Base-by-base conservation (phyloP, 179 eudicot species). In the Actinidia polygama region DNA sequence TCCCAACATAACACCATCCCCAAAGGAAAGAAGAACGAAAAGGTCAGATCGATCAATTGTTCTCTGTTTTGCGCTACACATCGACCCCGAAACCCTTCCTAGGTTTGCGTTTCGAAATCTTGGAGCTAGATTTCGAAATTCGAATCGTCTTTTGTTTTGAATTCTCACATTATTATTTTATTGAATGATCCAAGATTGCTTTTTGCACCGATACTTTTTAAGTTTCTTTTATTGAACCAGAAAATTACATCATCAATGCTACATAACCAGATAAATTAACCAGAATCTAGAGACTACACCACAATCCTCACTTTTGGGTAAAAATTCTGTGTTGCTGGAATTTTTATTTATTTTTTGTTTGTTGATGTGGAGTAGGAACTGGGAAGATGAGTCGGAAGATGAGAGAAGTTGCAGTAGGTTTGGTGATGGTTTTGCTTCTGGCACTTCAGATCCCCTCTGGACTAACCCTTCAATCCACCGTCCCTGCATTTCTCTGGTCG, bases 401-500 rank as follows among this genome's bases (percentile, higher is more conserved):
- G 91, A 77, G 82, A 72, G 77, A 55, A 73, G 64, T 69, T 74
- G 69, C 83, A 54, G 68, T 54, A 23, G 83, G 46, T 59, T 55
- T 78, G 64, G 74, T 77, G 74, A 74, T 80, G 36, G 8, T 84
- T 73, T 59, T 85, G 63, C 87, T 89, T 26, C 75, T 85, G 40
- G 57, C 80, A 9, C 73, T 80, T 59, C 90, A 82, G 79, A 23
- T 87, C 50, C 82, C 85, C 18, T 84, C 64, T 2, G 87, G 84
- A 85, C 63, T 86, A 66, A 69, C 79, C 62, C 74, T 73, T 21
- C 85, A 81, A 23, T 75, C 83, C 73, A 89, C 88, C 1, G 86
- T 84, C 70, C 91, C 91, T 85, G 89, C 91, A 10, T 84, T 88
- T 83, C 88, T 89, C 78, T 89, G 91, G 91, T 87, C 91, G 58